Evolutionary conservation across 495 filamentous ascomycete genomes (phyloP).

Genomic region (Letharia lupina): DNA sequence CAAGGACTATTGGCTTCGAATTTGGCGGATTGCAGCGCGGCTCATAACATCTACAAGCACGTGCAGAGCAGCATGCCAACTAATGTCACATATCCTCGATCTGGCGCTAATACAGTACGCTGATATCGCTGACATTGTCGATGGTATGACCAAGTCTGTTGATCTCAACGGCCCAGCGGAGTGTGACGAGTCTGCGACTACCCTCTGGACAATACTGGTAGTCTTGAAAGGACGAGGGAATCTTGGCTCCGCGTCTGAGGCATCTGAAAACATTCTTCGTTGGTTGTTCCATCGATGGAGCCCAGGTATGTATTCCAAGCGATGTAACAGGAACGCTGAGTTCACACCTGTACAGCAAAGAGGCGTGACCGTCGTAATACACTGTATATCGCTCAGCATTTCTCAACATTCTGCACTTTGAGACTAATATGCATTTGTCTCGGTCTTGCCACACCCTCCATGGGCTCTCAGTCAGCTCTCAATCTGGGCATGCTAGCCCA

Average conservation of each 20-base stretch:
- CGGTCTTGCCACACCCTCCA: slow-evolving; percentile 21
- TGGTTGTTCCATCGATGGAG: slow-evolving; percentile 79
- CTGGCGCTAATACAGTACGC: slow-evolving; percentile 54
- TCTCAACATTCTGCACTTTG: slow-evolving; percentile 31
- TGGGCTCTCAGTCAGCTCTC: slow-evolving; percentile 10
- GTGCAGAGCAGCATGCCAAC: slow-evolving; percentile 72
- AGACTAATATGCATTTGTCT: slow-evolving; percentile 34
- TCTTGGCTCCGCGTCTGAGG: slow-evolving; percentile 53
- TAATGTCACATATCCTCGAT: slow-evolving; percentile 60
- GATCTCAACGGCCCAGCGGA: slow-evolving; percentile 74
- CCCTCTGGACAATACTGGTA: slow-evolving; percentile 58
- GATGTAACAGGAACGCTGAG: neutral
- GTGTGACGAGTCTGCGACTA: slow-evolving; percentile 71
- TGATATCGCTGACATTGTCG: slow-evolving; percentile 51
- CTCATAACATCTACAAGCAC: slow-evolving; percentile 58
- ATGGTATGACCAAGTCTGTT: slow-evolving; percentile 60
- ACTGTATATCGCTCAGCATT: slow-evolving; percentile 29
- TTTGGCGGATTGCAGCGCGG: slow-evolving; percentile 66
- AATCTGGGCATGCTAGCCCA: slow-evolving; percentile 35
- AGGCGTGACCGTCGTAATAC: slow-evolving; percentile 32
- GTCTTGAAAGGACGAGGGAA: slow-evolving; percentile 52
- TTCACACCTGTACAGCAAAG: slow-evolving; percentile 21
- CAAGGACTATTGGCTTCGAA: slow-evolving; percentile 52
- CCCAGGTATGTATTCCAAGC: slow-evolving; percentile 45
- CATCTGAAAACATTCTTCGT: slow-evolving; percentile 59